These are phyloP conservation scores for Trifolium subterraneum DNA, from an alignment of 306 rosid genomes.

Conservation along the genomic window DNA sequence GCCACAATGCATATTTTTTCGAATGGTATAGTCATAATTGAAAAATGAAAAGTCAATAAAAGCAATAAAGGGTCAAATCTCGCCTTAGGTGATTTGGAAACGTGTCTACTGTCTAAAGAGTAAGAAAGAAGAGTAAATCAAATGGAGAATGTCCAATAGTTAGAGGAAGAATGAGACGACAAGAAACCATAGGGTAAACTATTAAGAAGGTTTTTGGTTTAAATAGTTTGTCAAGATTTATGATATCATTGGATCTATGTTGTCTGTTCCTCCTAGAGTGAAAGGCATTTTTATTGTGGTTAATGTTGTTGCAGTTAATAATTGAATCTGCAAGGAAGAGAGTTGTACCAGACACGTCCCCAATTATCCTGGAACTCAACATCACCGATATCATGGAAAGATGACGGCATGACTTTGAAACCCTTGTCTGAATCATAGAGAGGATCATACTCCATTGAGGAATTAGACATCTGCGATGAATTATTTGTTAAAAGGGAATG, in stretches of 20 bases:
- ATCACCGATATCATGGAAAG: slow-evolving; percentile 91
- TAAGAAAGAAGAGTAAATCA: background rate
- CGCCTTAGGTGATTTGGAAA: background rate
- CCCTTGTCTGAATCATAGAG: slow-evolving; percentile 79
- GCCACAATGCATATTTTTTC: background rate
- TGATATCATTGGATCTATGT: background rate
- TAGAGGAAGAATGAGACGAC: background rate
- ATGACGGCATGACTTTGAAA: slow-evolving; percentile 82
- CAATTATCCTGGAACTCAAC: slow-evolving; percentile 90
- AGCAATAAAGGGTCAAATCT: slow-evolving; percentile 3
- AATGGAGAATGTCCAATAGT: slow-evolving; percentile 4
- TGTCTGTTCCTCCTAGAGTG: background rate
- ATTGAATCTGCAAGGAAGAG: background rate
- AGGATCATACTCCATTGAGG: slow-evolving; percentile 76
- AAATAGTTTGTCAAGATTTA: background rate
- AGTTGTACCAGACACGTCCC: slow-evolving; percentile 92
- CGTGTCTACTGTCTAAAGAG: background rate
- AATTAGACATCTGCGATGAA: slow-evolving; percentile 69
- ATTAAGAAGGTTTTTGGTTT: slow-evolving; percentile 1
- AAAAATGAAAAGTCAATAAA: background rate
- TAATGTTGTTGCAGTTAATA: slow-evolving; percentile 3
- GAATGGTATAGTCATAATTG: background rate
- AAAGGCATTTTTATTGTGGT: slow-evolving; percentile 8
- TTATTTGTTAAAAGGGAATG: slow-evolving; percentile 29
- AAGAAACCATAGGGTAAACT: slow-evolving; percentile 10